phyloP scores from a whole-genome alignment of 2,329 filamentous ascomycete species.

The Arthrobotrys sphaeroides region DNA sequence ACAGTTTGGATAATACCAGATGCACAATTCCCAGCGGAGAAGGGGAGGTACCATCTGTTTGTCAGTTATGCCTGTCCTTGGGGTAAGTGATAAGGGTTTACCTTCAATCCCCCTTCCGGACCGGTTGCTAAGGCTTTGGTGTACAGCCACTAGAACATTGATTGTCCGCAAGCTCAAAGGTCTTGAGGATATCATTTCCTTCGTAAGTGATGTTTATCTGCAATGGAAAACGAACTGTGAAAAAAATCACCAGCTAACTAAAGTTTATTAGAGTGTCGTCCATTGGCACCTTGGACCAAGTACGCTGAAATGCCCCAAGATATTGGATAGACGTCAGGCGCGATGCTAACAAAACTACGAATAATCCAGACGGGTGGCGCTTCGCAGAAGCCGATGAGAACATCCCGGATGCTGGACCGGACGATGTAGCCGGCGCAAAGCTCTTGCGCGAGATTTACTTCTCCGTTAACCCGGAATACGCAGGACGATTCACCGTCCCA shows the following conservation, averaged over 20 bases:
- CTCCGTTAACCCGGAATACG: conserved; percentile 74
- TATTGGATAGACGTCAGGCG: conserved; percentile 59
- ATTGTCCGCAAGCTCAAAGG: conserved; percentile 92
- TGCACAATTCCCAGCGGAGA: conserved; percentile 83
- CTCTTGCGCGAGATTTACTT: conserved; percentile 84
- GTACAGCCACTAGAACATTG: conserved; percentile 68
- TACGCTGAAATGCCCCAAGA: conserved; percentile 64
- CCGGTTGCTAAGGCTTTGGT: background rate
- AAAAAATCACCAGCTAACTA: background rate
- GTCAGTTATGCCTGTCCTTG: conserved; percentile 94
- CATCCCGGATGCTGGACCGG: conserved; percentile 67
- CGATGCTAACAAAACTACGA: background rate
- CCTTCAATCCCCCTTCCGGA: background rate
- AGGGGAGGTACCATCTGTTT: conserved; percentile 91
- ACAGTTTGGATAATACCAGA: conserved; percentile 73
- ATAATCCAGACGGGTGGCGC: conserved; percentile 72
- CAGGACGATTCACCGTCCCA: conserved; percentile 85
- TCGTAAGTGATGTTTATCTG: conserved; percentile 19
- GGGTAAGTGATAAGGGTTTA: conserved; percentile 63
- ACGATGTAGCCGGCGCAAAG: conserved; percentile 76
- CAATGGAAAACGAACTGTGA: background rate
- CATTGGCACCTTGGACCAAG: conserved; percentile 84
- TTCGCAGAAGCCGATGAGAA: conserved; percentile 75
- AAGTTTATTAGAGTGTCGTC: conserved; percentile 72
- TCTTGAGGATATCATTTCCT: conserved; percentile 78